phyloP scores from a whole-genome alignment of 495 filamentous ascomycete genomes.

The Platismatia glauca region DNA sequence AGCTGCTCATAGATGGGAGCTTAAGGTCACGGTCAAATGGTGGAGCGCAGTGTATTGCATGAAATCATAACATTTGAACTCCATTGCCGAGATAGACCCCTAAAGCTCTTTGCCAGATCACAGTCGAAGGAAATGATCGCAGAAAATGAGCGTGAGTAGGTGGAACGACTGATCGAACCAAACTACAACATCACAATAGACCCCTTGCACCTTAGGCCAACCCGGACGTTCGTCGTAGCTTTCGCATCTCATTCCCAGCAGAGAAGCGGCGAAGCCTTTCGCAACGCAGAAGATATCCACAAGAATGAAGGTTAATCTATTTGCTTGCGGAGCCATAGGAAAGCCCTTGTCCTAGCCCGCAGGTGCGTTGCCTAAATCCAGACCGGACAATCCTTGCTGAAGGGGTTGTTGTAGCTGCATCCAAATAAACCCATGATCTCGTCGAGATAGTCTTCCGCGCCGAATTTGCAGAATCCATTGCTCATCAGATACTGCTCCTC shows the following conservation, averaged over 20 bases:
- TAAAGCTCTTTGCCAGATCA: conserved; percentile 13
- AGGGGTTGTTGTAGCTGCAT: conserved; percentile 40
- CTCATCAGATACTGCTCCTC: conserved; percentile 59
- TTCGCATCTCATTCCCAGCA: conserved; percentile 8
- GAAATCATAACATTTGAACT: conserved; percentile 7
- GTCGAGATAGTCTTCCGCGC: conserved; percentile 70
- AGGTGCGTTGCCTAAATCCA: conserved; percentile 35
- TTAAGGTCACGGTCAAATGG: not conserved
- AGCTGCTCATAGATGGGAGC: not conserved
- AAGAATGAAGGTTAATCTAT: conserved; percentile 5
- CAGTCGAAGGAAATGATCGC: conserved; percentile 13
- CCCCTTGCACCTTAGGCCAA: not conserved
- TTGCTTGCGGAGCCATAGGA: conserved; percentile 16
- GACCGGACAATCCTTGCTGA: conserved; percentile 32
- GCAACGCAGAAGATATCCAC: conserved; percentile 15
- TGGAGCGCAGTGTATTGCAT: not conserved
- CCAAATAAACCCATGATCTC: conserved; percentile 68
- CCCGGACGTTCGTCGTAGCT: conserved; percentile 5
- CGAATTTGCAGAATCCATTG: conserved; percentile 64
- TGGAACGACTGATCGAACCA: conserved; percentile 16
- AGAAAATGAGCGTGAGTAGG: conserved; percentile 20
- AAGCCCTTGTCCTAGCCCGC: conserved; percentile 21
- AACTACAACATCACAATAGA: conserved; percentile 7
- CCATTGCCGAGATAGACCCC: conserved; percentile 1
- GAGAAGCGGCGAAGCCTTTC: conserved; percentile 12